Conservation (phyloP, 495 filamentous ascomycete genomes). For the Aspergillus sparsus region DNA sequence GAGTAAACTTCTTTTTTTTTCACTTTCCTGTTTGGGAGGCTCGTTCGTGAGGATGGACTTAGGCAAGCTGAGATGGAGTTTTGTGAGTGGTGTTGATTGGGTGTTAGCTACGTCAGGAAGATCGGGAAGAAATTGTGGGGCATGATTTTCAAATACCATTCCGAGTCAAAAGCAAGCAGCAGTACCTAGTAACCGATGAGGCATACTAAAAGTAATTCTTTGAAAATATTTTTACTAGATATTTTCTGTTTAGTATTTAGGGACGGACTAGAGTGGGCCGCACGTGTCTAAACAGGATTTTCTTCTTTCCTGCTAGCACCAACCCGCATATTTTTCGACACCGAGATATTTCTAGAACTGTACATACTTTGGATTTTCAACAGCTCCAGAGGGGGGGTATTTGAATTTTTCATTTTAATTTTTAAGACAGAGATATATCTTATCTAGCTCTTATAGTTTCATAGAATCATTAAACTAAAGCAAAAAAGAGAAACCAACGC, state of each 20-base stretch:
- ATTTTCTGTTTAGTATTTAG: too few species aligned
- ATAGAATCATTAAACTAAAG: constrained; percentile 19
- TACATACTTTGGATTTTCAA: not conserved
- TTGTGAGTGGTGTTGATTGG: constrained; percentile 21
- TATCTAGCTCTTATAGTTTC: not conserved
- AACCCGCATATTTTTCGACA: too few species aligned
- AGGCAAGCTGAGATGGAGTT: constrained; percentile 7
- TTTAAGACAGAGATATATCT: constrained; percentile 1
- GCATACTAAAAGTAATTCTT: too few species aligned
- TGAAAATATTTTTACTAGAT: too few species aligned
- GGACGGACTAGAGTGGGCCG: too few species aligned
- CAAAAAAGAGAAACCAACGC: not conserved
- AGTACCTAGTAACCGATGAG: too few species aligned
- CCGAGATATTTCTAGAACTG: not conserved
- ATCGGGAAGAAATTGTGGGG: constrained; percentile 26
- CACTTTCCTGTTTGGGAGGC: constrained; percentile 9
- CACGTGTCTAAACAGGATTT: too few species aligned
- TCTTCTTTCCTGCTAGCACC: too few species aligned
- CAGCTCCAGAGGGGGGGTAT: not conserved
- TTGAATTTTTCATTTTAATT: not conserved
- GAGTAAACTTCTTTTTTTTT: constrained; percentile 5
- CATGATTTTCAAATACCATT: constrained; percentile 2
- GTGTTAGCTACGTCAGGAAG: constrained; percentile 23
- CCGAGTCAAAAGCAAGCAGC: too few species aligned
- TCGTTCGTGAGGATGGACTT: not conserved